Evolutionary conservation across 108 stramenopile genomes (phyloP).

Genomic region (Chaetoceros tenuissimus): DNA sequence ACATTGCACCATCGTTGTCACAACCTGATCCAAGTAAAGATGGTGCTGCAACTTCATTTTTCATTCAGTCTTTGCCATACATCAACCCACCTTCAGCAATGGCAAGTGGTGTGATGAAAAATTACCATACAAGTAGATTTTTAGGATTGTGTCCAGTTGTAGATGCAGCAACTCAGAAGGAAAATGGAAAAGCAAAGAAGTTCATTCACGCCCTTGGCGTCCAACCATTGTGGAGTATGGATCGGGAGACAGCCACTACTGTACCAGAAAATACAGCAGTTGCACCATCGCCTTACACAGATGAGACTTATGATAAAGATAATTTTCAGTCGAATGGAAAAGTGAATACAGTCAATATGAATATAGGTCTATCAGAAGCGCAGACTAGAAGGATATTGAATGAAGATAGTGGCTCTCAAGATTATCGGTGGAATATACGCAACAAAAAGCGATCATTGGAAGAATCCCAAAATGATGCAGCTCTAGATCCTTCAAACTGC

Average conservation of each 20-base stretch:
- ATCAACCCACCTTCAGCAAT: constrained; percentile 18
- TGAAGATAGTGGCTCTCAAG: constrained; percentile 25
- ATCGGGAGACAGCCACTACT: constrained; percentile 21
- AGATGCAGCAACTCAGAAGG: constrained; percentile 18
- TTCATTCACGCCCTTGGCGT: constrained; percentile 84
- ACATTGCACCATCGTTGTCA: constrained; percentile 33
- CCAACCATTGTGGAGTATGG: constrained; percentile 41
- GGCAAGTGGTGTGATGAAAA: neutral
- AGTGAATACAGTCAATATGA: neutral
- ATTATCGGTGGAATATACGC: constrained; percentile 3
- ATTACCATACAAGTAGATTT: constrained; percentile 58
- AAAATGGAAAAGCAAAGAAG: constrained; percentile 48
- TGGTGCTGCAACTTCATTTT: constrained; percentile 5
- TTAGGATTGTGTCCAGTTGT: constrained; percentile 52
- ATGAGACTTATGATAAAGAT: constrained; percentile 28
- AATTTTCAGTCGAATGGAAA: neutral
- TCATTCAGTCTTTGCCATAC: constrained; percentile 37
- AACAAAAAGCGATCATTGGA: constrained; percentile 21
- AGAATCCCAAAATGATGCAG: constrained; percentile 22
- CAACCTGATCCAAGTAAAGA: constrained; percentile 16
- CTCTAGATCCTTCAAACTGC: constrained; percentile 41
- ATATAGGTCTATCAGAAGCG: constrained; percentile 47
- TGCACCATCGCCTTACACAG: constrained; percentile 56
- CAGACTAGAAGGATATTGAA: constrained; percentile 37
- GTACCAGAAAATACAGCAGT: constrained; percentile 17